Evolutionary conservation across 805 yeast genomes (phyloP), one percentile per base, ranked within the genome.

Genomic region (Kurtzmaniella fragi): DNA sequence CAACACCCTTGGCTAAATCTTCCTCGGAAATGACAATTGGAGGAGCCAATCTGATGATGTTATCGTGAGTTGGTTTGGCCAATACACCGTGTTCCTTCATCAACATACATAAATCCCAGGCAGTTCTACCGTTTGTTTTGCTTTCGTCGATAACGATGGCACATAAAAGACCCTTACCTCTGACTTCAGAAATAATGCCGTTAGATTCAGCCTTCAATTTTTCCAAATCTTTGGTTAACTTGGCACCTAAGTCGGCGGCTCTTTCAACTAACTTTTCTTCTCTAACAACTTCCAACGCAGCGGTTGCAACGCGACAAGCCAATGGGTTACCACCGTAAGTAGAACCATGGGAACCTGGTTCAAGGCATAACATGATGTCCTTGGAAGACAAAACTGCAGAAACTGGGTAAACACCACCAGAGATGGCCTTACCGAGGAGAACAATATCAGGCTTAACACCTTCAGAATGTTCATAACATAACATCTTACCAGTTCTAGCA

Each of bases 241-340:
- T 71, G 17, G 71, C 75, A 47, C 98, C 98, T 49, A 87, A 73
- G 26, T 65, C 70, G 20, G 62, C 64, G 4, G 97, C 81, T 63
- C 95, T 79, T 56, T 85, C 86, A 31, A 82, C 89, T 54, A 91
- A 75, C 17, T 81, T 73, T 67, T 91, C 98, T 51, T 91, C 95
- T 61, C 75, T 77, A 40, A 91, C 87, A 39, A 91, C 98, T 52
- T 88, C 77, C 48, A 91, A 73, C 9, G 98, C 96, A 42, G 96
- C 96, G 59, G 87, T 80, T 44, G 97, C 93, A 15, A 88, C 96
- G 40, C 87, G 77, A 49, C 95, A 87, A 16, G 95, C 91, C 59
- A 91, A 75, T 48, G 98, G 96, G 69, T 89, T 91, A 62, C 98
- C 98, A 64, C 98, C 98, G 60, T 86, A 91, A 16, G 98, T 91